Base-by-base conservation (phyloP, 257 asterid species). In the Solanum stenotomum region DNA sequence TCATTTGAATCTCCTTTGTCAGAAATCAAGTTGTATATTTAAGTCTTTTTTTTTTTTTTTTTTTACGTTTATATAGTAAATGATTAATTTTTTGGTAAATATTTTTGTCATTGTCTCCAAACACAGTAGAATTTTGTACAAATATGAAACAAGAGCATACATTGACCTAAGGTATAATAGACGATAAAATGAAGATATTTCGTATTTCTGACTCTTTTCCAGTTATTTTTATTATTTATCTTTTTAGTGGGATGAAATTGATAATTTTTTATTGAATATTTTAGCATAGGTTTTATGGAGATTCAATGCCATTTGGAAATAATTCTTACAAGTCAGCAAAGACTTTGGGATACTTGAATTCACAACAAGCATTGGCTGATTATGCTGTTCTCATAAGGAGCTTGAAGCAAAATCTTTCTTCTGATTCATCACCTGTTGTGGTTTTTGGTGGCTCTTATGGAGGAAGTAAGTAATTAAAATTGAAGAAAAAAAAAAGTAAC, bases 361-460 rank as follows among this genome's bases (percentile, higher is more conserved):
- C 98, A 87, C 95, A 93, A 90, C 98, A 94, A 89, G 98, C 98
- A 42, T 31, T 95, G 83, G 98, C 98, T 78, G 98, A 95, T 90
- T 95, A 90, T 90, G 98, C 98, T 44, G 81, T 93, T 63, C 61
- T 95, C 82, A 93, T 95, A 38, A 91, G 84, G 87, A 93, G 94
- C 89, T 91, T 95, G 92, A 95, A 95, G 93, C 91, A 91, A 23
- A 94, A 94, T 77, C 88, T 94, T 29, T 94, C 98, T 86, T 93
- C 96, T 79, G 95, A 94, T 89, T 94, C 94, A 72, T 94, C 98
- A 49, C 98, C 98, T 15, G 96, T 94, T 77, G 95, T 95, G 56
- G 98, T 93, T 20, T 93, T 94, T 93, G 98, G 98, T 87, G 98
- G 98, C 72, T 95, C 98, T 84, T 95, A 95, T 90, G 98, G 98